These are phyloP conservation scores for Biscogniauxia mediterranea DNA, from an alignment of 2,329 filamentous ascomycete genomes.

Conservation along the genomic window DNA sequence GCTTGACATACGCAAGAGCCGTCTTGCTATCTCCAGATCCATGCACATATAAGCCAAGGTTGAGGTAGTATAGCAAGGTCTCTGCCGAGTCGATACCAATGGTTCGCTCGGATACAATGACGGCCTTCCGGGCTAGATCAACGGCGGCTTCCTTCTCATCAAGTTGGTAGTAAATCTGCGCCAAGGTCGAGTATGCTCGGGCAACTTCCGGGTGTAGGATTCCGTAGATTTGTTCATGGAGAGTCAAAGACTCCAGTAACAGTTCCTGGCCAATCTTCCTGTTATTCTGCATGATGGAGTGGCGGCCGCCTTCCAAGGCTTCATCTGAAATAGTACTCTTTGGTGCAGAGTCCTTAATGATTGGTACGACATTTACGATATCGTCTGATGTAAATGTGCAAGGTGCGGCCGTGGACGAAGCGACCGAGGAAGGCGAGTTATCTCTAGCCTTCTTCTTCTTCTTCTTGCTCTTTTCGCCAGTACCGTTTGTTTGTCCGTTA, in stretches of 20 bases:
- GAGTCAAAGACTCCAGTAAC: slow-evolving; percentile 88
- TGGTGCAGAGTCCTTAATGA: slow-evolving; percentile 92
- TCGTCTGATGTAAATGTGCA: slow-evolving; percentile 80
- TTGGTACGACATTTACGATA: slow-evolving; percentile 86
- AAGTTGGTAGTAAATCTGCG: slow-evolving; percentile 95
- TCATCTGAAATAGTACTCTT: slow-evolving; percentile 91
- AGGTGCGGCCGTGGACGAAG: slow-evolving; percentile 40
- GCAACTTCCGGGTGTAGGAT: slow-evolving; percentile 96
- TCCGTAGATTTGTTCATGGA: slow-evolving; percentile 98
- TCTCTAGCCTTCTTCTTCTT: slow-evolving; percentile 61
- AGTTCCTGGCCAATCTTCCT: slow-evolving; percentile 95
- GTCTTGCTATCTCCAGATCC: slow-evolving; percentile 84
- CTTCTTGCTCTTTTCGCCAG: slow-evolving; percentile 55
- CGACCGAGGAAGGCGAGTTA: slow-evolving; percentile 46
- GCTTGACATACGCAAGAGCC: slow-evolving; percentile 85
- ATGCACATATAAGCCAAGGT: slow-evolving; percentile 91
- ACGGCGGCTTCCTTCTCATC: slow-evolving; percentile 96
- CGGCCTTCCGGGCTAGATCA: slow-evolving; percentile 92
- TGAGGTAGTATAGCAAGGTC: slow-evolving; percentile 92
- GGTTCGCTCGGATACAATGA: slow-evolving; percentile 92
- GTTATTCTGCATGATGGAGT: slow-evolving; percentile 93
- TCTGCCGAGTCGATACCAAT: slow-evolving; percentile 91
- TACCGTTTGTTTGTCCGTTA: slow-evolving; percentile 43
- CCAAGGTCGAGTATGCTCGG: slow-evolving; percentile 89
- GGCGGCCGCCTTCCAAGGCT: slow-evolving; percentile 89